These are phyloP conservation scores for Penicillium lagena DNA, from an alignment of 495 filamentous ascomycete species.

Conservation along the genomic window DNA sequence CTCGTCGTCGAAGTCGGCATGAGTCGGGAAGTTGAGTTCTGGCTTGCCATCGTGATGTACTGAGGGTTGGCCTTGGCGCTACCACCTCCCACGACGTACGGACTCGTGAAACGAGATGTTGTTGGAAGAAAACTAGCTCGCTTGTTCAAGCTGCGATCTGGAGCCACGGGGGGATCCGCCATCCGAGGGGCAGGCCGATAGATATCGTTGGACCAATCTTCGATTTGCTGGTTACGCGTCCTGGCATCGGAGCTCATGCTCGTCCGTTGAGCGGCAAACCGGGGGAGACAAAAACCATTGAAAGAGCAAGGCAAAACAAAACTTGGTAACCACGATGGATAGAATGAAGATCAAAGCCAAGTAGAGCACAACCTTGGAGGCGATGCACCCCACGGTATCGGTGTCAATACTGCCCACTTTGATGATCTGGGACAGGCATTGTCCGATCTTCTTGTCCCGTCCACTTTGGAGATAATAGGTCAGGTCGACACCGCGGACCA, in stretches of 20 bases:
- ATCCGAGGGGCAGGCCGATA: slow-evolving; percentile 83
- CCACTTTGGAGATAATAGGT: slow-evolving; percentile 77
- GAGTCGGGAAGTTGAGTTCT: slow-evolving; percentile 71
- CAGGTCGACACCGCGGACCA: slow-evolving; percentile 80
- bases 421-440: slow-evolving; percentile 86
- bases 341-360: slow-evolving; percentile 91
- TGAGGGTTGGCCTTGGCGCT: slow-evolving; percentile 42
- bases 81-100: slow-evolving; percentile 64
- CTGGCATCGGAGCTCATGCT: slow-evolving; percentile 62
- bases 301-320: slow-evolving; percentile 83
- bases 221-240: slow-evolving; percentile 85
- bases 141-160: slow-evolving; percentile 63
- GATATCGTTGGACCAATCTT: slow-evolving; percentile 98
- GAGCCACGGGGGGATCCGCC: slow-evolving; percentile 53
- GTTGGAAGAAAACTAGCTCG: slow-evolving; percentile 73
- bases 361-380: slow-evolving; percentile 94
- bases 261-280: slow-evolving; percentile 72
- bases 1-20: slow-evolving; percentile 49
- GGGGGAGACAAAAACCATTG: slow-evolving; percentile 86
- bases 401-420: slow-evolving; percentile 95
- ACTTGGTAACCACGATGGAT: slow-evolving; percentile 79
- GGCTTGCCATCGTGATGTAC: slow-evolving; percentile 94
- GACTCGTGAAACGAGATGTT: slow-evolving; percentile 91
- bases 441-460: slow-evolving; percentile 69
- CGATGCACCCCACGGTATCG: slow-evolving; percentile 94